A percentile compares a stretch with the other conserved stretches of the same genome.
phyloP scores from a whole-genome alignment of 2,329 filamentous ascomycete species.

The Ophiocordyceps camponoti-leonardi region DNA sequence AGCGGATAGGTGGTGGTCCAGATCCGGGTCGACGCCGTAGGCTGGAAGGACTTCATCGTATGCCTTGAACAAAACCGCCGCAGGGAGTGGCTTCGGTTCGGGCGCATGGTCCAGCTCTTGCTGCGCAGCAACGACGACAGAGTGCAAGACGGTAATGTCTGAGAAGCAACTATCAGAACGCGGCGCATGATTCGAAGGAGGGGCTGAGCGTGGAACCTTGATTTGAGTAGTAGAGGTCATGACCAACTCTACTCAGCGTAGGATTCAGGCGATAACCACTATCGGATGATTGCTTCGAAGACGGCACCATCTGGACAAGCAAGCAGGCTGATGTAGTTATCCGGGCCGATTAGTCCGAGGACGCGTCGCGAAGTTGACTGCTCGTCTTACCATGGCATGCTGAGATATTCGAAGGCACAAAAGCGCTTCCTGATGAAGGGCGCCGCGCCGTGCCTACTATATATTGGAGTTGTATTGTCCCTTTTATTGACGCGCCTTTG shows the following conservation, averaged over 20 bases:
- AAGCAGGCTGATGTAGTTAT: not conserved
- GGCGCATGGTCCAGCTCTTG: slow-evolving; percentile 38
- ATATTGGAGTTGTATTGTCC: not conserved
- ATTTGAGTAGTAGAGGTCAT: slow-evolving; percentile 37
- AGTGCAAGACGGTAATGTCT: slow-evolving; percentile 68
- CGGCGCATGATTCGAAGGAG: not conserved
- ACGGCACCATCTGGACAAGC: slow-evolving; percentile 12
- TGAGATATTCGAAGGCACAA: not conserved
- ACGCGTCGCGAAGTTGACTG: not conserved
- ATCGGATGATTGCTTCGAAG: slow-evolving; percentile 2
- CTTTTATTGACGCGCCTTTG: not conserved
- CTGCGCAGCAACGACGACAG: slow-evolving; percentile 59
- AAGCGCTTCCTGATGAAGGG: not conserved
- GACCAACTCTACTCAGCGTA: slow-evolving; percentile 4
- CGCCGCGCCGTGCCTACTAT: not conserved
- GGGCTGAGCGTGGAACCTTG: slow-evolving; percentile 25
- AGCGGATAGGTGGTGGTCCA: slow-evolving; percentile 59
- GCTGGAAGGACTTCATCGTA: slow-evolving; percentile 62
- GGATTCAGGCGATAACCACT: not conserved
- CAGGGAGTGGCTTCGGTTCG: slow-evolving; percentile 48
- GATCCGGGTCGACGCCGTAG: slow-evolving; percentile 52
- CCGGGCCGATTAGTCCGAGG: not conserved
- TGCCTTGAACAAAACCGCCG: slow-evolving; percentile 62
- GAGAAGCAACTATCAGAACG: not conserved
- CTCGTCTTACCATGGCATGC: not conserved